Evolutionary conservation across 495 filamentous ascomycete species (phyloP).

Genomic region (Ramalina intermedia): DNA sequence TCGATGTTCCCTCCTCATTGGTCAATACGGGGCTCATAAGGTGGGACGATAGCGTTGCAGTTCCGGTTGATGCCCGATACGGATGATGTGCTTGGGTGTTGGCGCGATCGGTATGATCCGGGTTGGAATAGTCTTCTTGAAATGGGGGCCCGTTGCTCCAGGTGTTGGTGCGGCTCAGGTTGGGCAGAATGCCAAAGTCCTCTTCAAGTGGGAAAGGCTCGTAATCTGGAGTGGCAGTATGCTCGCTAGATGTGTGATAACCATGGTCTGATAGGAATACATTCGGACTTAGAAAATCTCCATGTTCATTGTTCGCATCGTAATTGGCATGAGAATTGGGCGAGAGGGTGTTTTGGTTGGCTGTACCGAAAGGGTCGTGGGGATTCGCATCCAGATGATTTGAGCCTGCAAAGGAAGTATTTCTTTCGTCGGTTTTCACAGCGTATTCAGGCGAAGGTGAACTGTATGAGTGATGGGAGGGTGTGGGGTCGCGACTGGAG

Average conservation of each 20-base stretch:
- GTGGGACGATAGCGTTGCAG: slow-evolving; percentile 9
- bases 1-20: slow-evolving; percentile 9
- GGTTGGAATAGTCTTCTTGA: not conserved
- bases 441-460: slow-evolving; percentile 7
- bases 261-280: slow-evolving; percentile 13
- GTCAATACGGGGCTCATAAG: slow-evolving; percentile 17
- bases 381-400: not conserved
- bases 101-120: not conserved
- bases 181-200: slow-evolving; percentile 7
- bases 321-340: slow-evolving; percentile 1
- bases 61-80: slow-evolving; percentile 10
- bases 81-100: not conserved
- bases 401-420: not conserved
- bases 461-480: slow-evolving; percentile 5
- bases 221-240: slow-evolving; percentile 7
- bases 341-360: not conserved
- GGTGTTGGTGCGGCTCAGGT: not conserved
- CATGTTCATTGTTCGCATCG: not conserved
- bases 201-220: slow-evolving; percentile 6
- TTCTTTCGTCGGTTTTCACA: not conserved
- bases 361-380: not conserved
- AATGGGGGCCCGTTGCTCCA: not conserved
- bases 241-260: slow-evolving; percentile 12
- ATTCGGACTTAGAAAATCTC: slow-evolving; percentile 13
- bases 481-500: slow-evolving; percentile 5